These are phyloP conservation scores for Paspalum vaginatum DNA, from an alignment of 176 grass and related monocot genomes.

Conservation along the genomic window DNA sequence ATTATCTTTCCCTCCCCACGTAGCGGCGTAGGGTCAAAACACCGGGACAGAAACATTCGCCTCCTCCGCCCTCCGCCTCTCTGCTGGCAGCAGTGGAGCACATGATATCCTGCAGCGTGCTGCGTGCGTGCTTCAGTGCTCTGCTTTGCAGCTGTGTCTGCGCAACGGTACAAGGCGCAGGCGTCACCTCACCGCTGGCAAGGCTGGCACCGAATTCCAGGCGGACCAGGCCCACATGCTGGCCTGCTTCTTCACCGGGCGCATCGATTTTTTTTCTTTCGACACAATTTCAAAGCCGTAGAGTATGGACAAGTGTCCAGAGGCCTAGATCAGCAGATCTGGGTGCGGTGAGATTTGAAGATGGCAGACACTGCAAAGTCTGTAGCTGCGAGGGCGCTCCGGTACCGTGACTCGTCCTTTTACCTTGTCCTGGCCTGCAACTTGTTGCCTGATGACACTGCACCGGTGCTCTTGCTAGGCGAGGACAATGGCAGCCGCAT, in stretches of 20 bases:
- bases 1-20: conserved; percentile 18
- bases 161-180: conserved; percentile 26
- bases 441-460: conserved; percentile 6
- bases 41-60: not conserved
- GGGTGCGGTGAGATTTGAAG: not conserved
- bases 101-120: not conserved
- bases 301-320: conserved; percentile 23
- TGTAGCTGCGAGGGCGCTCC: not conserved
- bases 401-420: not conserved
- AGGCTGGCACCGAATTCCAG: not conserved
- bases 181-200: conserved; percentile 1
- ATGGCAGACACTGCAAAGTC: too few species aligned
- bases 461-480: not conserved
- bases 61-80: not conserved
- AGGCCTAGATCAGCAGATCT: conserved; percentile 35
- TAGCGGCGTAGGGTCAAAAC: not conserved
- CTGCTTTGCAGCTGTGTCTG: not conserved
- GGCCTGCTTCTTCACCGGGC: not conserved
- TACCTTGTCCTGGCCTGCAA: not conserved
- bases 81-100: not conserved
- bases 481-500: not conserved
- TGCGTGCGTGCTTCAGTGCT: not conserved
- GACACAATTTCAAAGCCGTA: conserved; percentile 9
- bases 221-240: not conserved
- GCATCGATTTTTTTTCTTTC: not conserved